These are phyloP conservation scores for Fomitiporia mediterranea DNA, from an alignment of 1,284 basidiomycete genomes.

Conservation along the genomic window DNA sequence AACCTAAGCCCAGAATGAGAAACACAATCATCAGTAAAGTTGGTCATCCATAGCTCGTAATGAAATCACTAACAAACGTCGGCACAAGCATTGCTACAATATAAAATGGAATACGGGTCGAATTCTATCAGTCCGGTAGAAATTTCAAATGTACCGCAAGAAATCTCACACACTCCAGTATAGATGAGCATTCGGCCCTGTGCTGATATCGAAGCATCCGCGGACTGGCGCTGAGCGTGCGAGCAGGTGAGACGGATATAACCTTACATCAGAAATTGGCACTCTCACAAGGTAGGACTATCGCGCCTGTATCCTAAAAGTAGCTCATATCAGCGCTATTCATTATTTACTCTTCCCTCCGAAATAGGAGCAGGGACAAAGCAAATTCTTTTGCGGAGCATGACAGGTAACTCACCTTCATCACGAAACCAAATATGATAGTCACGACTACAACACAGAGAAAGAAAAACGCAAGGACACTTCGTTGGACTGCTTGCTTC, in stretches of 20 bases:
- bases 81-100: conserved; percentile 14
- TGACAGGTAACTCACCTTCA: conserved; percentile 11
- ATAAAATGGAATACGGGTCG: not conserved
- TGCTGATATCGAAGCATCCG: conserved; percentile 16
- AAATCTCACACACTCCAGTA: conserved; percentile 16
- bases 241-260: not conserved
- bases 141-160: not conserved
- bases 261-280: not conserved
- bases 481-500: conserved; percentile 6
- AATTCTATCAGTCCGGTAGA: not conserved
- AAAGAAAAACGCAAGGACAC: conserved; percentile 7
- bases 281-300: conserved; percentile 11
- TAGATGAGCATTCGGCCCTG: conserved; percentile 11
- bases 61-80: conserved; percentile 12
- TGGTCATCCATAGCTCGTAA: not conserved
- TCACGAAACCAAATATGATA: conserved; percentile 15
- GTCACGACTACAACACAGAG: conserved; percentile 1
- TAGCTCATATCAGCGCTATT: no score
- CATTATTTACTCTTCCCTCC: no score
- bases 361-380: no score
- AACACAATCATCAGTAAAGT: not conserved
- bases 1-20: not conserved
- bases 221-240: conserved; percentile 4
- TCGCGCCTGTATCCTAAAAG: conserved; percentile 10
- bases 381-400: no score